Evolutionary conservation across 1,139 yeast species (phyloP).

Genomic region (Williopsis jadinii): DNA sequence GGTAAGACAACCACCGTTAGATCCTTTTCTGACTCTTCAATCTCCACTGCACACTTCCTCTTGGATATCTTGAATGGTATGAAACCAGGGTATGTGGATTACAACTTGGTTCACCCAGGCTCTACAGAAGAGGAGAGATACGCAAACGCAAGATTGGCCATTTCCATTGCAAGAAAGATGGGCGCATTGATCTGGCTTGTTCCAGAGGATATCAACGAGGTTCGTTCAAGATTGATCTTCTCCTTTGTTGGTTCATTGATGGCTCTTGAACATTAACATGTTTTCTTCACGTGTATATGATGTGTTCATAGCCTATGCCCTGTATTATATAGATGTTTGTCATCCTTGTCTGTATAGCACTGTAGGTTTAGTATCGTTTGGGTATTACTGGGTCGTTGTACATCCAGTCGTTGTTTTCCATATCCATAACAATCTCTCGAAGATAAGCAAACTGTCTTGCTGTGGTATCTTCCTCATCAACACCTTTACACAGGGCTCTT

Average conservation of each 20-base stretch:
- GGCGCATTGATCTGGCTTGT: constrained; percentile 98
- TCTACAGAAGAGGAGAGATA: constrained; percentile 75
- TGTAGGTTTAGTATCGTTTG: too few species aligned
- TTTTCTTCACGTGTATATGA: too few species aligned
- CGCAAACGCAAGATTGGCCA: constrained; percentile 94
- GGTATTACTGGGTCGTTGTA: not conserved
- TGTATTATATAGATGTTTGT: too few species aligned
- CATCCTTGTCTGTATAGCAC: too few species aligned
- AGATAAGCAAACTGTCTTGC: constrained; percentile 5
- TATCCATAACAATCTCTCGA: constrained; percentile 4
- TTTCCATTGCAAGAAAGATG: constrained; percentile 94
- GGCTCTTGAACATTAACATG: constrained; percentile 39
- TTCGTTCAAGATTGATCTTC: constrained; percentile 84
- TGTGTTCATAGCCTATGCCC: too few species aligned
- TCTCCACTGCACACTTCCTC: constrained; percentile 73
- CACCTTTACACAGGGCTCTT: constrained; percentile 1
- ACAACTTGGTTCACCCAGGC: constrained; percentile 80
- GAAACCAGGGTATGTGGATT: constrained; percentile 96
- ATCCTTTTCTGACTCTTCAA: constrained; percentile 75
- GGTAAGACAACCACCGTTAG: constrained; percentile 68
- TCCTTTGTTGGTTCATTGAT: constrained; percentile 94
- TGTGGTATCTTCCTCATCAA: constrained; percentile 1
- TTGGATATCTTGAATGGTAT: constrained; percentile 88
- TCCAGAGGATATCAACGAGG: constrained; percentile 98
- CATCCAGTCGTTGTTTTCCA: constrained; percentile 11